These are phyloP conservation scores for Amanita molliuscula DNA, from an alignment of 768 basidiomycete genomes.

Conservation along the genomic window DNA sequence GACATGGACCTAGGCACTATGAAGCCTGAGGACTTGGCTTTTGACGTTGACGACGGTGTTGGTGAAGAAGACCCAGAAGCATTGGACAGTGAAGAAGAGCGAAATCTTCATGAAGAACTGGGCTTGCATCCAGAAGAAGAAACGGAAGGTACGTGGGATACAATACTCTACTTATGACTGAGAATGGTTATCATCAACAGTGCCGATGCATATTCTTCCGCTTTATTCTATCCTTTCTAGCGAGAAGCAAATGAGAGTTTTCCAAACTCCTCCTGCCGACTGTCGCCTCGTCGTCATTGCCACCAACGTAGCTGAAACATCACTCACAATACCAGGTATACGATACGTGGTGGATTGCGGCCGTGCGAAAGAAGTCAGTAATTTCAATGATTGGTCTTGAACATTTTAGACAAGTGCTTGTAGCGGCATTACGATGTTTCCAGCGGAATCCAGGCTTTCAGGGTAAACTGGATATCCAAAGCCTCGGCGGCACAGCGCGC, in stretches of 20 bases:
- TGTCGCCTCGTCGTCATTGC: conserved; percentile 86
- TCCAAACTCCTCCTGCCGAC: conserved; percentile 72
- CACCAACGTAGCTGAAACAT: conserved; percentile 96
- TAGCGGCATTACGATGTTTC: conserved; percentile 76
- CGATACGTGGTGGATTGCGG: conserved; percentile 98
- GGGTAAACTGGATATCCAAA: conserved; percentile 90
- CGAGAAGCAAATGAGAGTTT: conserved; percentile 93
- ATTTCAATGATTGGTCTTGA: neutral
- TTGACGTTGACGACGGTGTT: conserved; percentile 56
- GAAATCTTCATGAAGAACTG: conserved; percentile 40
- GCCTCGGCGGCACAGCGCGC: conserved; percentile 91
- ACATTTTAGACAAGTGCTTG: neutral
- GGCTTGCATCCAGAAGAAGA: conserved; percentile 50
- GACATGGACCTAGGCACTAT: conserved; percentile 61
- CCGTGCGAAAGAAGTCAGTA: conserved; percentile 78
- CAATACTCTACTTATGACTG: conserved; percentile 1
- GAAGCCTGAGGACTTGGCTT: conserved; percentile 40
- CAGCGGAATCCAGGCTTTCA: conserved; percentile 85
- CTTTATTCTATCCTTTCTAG: conserved; percentile 88
- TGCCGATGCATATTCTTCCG: conserved; percentile 90
- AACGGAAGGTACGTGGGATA: conserved; percentile 42
- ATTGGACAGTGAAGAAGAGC: conserved; percentile 65
- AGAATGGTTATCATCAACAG: conserved; percentile 26
- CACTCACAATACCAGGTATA: conserved; percentile 93
- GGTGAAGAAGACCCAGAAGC: conserved; percentile 71